Evolutionary conservation across 352 stramenopile genomes (phyloP), one percentile per base, ranked within the genome.

Genomic region (Phytopythium mirpurense): DNA sequence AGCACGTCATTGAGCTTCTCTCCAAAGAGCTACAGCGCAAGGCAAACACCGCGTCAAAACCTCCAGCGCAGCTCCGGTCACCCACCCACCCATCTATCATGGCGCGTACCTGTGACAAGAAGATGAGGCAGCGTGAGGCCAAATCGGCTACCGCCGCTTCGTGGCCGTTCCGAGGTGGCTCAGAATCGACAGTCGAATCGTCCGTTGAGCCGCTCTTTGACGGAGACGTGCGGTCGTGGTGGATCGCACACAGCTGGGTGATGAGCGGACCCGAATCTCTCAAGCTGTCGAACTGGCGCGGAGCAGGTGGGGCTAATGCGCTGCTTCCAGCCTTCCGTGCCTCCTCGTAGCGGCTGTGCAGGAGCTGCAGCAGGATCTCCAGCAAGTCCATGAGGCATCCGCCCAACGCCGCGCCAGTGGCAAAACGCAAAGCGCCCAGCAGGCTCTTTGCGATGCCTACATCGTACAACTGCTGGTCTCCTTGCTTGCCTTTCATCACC

Each of bases 71-170:
- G 7, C 7, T 36, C 32, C 6, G 32, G n/a, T n/a, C n/a, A n/a
- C n/a, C n/a, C n/a, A n/a, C n/a, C n/a, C n/a, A n/a, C n/a, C n/a
- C n/a, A n/a, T n/a, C n/a, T n/a, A n/a, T n/a, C n/a, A n/a, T n/a
- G n/a, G n/a, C n/a, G n/a, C 36, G 51, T 65, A 87, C 78, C 75
- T 86, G 78, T 6, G 78, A 87, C 19, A 84, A 54, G 19, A 74
- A 78, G 10, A 87, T 59, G 36, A 89, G 59, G 54, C 75, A 86
- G 2, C 75, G 62, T 18, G 78, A 89, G 9, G 73, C 62, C 32
- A 80, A 24, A 41, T 84, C 68, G 0, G 67, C 63, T 10, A 68
- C 45, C 34, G 64, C 52, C 46, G 47, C 32, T 42, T 46, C 45
- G n/a, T 49, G 36, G 11, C 59, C 44, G 11, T 9, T n/a, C 2